These are phyloP conservation scores for Choanephora cucurbitarum DNA, from an alignment of 371 early-diverging fungal genomes.

Conservation along the genomic window DNA sequence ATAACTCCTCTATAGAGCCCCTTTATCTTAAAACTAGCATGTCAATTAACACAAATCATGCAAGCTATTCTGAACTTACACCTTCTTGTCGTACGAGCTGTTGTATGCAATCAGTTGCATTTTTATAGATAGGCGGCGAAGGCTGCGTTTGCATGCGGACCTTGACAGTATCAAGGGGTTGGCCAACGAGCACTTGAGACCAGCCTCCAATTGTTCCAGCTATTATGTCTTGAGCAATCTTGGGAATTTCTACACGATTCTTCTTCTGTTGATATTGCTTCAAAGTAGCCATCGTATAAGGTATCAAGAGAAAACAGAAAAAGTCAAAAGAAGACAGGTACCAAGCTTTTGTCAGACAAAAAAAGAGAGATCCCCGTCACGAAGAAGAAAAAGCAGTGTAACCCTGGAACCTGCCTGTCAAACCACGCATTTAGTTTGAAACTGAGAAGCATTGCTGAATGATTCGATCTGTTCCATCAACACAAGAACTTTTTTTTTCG, in stretches of 20 bases:
- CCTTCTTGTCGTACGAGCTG: conserved; percentile 76
- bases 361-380: too few species aligned
- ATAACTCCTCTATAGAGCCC: conserved; percentile 85
- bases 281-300: conserved; percentile 2
- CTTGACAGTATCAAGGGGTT: conserved; percentile 81
- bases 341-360: too few species aligned
- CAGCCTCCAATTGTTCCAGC: conserved; percentile 89
- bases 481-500: too few species aligned
- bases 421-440: too few species aligned
- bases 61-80: conserved; percentile 37
- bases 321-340: too few species aligned
- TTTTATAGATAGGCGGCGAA: conserved; percentile 65
- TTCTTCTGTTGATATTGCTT: neutral
- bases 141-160: conserved; percentile 84
- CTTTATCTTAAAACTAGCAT: conserved; percentile 39
- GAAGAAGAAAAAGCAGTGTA: too few species aligned
- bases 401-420: too few species aligned
- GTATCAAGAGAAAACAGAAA: too few species aligned
- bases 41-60: too few species aligned
- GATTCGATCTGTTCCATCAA: too few species aligned
- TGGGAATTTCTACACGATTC: conserved; percentile 35
- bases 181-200: conserved; percentile 83
- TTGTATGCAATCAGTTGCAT: conserved; percentile 74
- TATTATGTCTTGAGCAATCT: conserved; percentile 63
- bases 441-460: too few species aligned